Base-by-base conservation (phyloP, 352 stramenopile species). In the Aphanomyces euteiches region DNA sequence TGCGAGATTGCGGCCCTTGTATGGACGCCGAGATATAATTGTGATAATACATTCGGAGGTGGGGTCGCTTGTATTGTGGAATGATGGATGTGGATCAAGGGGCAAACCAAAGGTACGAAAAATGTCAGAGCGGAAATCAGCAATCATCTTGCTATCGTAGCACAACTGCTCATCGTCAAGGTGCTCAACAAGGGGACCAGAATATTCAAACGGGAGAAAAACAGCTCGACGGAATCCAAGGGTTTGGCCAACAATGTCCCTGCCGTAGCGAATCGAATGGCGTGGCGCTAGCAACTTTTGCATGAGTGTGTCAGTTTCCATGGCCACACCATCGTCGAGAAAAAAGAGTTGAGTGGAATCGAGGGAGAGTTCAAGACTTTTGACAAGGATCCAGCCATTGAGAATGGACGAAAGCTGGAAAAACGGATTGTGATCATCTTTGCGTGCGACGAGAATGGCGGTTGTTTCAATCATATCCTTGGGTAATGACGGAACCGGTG, bases 121-220 rank as follows among this genome's bases (percentile, higher is more conserved):
- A 36, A 63, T 39, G 47, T 48, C 38, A 34, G 73, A 53, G 2
- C 83, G 83, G 59, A 92, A 92, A 2, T 77, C 66, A 5, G 67
- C 70, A 40, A 90, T 61, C 37, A 92, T n/a, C 50, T 81, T 60
- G 37, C 79, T 89, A 12, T 79, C 71, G 38, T 74, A 72, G 61
- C 85, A 92, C 43, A 81, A 79, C 54, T 92, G 80, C 6, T 76
- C 61, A 47, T 90, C 73, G 61, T 92, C 73, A 45, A 92, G 60
- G 50, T 92, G 85, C 68, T 88, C 76, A 78, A 90, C 90, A 74
- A 90, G 81, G 0, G 82, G 81, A 0, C 85, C 83, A 0, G 70
- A 79, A 3, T 73, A 59, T 19, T 92, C 85, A 37, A 75, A 89
- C 21, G 83, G 80, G 6, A 79, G 74, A 6, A 90, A 43, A 41